Base-by-base conservation (phyloP, 108 stramenopile species). In the Nitzschia palea region DNA sequence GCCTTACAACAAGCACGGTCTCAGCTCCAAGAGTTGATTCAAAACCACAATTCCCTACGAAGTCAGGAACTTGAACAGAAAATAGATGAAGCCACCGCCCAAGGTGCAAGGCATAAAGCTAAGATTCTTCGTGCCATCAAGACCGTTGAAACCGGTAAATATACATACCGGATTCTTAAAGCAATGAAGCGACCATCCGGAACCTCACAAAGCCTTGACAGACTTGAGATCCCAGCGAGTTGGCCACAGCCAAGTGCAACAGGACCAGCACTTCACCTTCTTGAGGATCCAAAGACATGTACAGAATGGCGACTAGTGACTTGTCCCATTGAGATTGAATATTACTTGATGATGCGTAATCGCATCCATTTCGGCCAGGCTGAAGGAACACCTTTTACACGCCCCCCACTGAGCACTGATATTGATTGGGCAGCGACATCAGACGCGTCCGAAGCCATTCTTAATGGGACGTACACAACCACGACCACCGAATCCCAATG, bases 321-420 rank as follows among this genome's bases (percentile, higher is more conserved):
- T 14, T 6, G n/a, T n/a, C 50, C 50, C 8, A 51, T 8, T 51
- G 15, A 51, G 23, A 51, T 51, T 8, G 50, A 51, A 18, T 51
- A 14, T 23, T 51, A 51, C 18, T 23, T 51, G 20, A 18, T 23
- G 23, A 10, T 51, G 9, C n/a, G 50, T 6, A 51, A 51, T 51
- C n/a, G 50, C 6, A 18, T 10, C n/a, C 50, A 51, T n/a, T 51
- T 51, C n/a, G 50, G 50, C 8, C 50, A 51, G 23, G 50, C 50
- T n/a, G n/a, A n/a, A n/a, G n/a, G n/a, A n/a, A n/a, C n/a, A n/a
- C n/a, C n/a, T n/a, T n/a, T n/a, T n/a, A 18, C 50, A 18, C n/a
- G n/a, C n/a, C n/a, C 50, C 18, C 23, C 50, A 8, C 50, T 51
- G 15, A 8, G 15, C 50, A 8, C 5, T 51, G 50, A 51, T 23